These are phyloP conservation scores for Naganishia kalamii DNA, from an alignment of 768 basidiomycete genomes.

Conservation along the genomic window DNA sequence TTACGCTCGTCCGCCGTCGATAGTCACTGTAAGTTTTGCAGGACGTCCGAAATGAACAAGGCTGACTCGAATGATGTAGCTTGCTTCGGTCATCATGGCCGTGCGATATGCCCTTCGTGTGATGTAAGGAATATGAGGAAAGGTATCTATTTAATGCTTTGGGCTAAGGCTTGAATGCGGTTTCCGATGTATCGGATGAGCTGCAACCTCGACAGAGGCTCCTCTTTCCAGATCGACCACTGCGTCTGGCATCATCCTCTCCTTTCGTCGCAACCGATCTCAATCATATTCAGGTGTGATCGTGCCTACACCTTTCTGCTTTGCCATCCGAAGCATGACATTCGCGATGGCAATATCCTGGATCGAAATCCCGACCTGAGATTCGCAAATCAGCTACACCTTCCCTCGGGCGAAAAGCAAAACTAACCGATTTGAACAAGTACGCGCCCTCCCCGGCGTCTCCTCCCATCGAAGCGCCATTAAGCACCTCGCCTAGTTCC, in stretches of 20 bases:
- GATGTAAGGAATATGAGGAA: slow-evolving; percentile 16
- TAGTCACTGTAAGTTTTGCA: slow-evolving; percentile 13
- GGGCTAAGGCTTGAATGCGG: no score
- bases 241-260: no score
- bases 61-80: slow-evolving; percentile 12
- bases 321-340: slow-evolving; percentile 61
- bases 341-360: slow-evolving; percentile 78
- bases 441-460: slow-evolving; percentile 53
- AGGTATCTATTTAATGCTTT: no score
- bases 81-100: slow-evolving; percentile 24
- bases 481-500: slow-evolving; percentile 66
- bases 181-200: no score
- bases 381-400: background rate
- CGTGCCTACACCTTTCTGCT: slow-evolving; percentile 55
- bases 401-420: background rate
- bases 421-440: slow-evolving; percentile 72
- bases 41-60: background rate
- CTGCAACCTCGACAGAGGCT: no score
- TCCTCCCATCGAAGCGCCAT: slow-evolving; percentile 6
- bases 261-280: no score
- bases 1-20: background rate
- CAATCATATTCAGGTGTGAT: slow-evolving; percentile 52
- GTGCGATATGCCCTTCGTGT: slow-evolving; percentile 27
- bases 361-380: slow-evolving; percentile 60
- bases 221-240: background rate